Percentiles rank a stretch among this genome's conserved stretches.
Conservation (phyloP, 768 basidiomycete species). For the Xerocomellus amylosporus region DNA sequence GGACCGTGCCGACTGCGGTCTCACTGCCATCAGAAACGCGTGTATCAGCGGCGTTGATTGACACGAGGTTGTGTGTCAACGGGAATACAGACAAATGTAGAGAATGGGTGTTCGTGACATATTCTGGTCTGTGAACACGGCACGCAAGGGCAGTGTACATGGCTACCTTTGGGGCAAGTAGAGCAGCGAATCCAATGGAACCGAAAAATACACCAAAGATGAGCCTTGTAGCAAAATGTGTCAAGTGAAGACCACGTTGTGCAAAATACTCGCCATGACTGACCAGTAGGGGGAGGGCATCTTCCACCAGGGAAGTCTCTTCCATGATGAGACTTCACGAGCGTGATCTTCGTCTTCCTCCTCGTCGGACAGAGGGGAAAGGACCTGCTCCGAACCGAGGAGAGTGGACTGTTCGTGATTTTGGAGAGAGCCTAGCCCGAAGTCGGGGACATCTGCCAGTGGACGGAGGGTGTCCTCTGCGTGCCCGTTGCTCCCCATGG, state of each 20-base stretch:
- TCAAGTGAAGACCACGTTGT: neutral
- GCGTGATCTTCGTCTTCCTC: conserved; percentile 31
- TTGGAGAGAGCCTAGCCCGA: conserved; percentile 41
- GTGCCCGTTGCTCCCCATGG: conserved; percentile 13
- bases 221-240: conserved; percentile 45
- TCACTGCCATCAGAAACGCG: neutral
- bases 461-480: conserved; percentile 38
- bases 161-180: conserved; percentile 69
- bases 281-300: conserved; percentile 73
- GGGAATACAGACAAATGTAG: neutral
- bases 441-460: conserved; percentile 36
- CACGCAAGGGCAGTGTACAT: conserved; percentile 75
- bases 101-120: conserved; percentile 21
- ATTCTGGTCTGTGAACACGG: conserved; percentile 59
- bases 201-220: conserved; percentile 51
- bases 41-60: neutral
- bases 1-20: neutral
- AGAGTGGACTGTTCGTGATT: conserved; percentile 38
- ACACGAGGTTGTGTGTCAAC: neutral
- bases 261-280: conserved; percentile 14
- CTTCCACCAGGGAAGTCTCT: conserved; percentile 67
- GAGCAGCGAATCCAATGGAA: conserved; percentile 52
- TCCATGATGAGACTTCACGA: conserved; percentile 25
- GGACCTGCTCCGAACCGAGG: conserved; percentile 12
- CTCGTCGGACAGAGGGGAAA: conserved; percentile 11